Conservation (phyloP, 495 filamentous ascomycete genomes). For the Penicillium dipodomyicola region DNA sequence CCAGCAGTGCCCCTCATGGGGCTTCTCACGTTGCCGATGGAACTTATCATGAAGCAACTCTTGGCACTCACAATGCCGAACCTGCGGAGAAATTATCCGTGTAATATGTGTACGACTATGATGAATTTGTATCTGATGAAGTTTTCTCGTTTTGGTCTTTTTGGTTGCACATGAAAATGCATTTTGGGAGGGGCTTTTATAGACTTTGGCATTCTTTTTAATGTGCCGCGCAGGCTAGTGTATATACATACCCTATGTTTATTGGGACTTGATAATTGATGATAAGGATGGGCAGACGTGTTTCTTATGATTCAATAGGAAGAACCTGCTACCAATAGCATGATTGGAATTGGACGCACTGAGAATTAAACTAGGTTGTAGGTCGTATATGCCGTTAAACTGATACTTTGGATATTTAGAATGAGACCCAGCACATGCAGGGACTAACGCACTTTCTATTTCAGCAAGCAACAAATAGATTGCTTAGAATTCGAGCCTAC, state of each 20-base stretch:
- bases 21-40: background rate
- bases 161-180: conserved; percentile 5
- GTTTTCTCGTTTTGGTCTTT: background rate
- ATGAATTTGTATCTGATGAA: background rate
- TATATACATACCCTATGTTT: background rate
- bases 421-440: no score
- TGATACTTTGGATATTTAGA: no score
- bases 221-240: conserved; percentile 1
- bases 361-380: no score
- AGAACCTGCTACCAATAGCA: no score
- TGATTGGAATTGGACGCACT: no score
- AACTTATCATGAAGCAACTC: background rate
- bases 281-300: no score
- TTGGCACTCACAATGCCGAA: background rate
- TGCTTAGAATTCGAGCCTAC: no score
- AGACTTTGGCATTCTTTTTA: conserved; percentile 4
- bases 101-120: conserved; percentile 4
- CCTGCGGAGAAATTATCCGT: conserved; percentile 5
- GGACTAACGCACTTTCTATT: no score
- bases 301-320: no score
- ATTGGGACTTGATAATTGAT: no score
- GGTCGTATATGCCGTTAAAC: no score
- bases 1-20: background rate
- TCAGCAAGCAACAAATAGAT: no score
- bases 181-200: background rate